phyloP scores from a whole-genome alignment of 768 basidiomycete genomes.

The Phaeolepiota aurea region DNA sequence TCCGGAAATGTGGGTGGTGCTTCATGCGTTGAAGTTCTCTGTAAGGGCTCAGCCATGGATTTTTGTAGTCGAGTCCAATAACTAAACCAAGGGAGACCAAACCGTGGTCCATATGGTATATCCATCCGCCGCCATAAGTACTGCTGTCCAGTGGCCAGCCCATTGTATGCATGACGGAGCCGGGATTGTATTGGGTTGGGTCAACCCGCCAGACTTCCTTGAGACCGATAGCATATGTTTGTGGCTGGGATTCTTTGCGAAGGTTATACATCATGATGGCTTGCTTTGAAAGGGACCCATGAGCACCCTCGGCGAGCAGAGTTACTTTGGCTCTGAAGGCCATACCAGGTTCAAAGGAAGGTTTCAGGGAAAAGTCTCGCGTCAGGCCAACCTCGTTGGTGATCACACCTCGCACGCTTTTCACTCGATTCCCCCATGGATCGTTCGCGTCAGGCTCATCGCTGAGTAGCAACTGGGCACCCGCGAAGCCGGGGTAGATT shows the following conservation, averaged over 20 bases:
- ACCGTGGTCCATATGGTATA: constrained; percentile 92
- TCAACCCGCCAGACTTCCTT: constrained; percentile 97
- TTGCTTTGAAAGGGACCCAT: constrained; percentile 83
- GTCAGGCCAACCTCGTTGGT: constrained; percentile 95
- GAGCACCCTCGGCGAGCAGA: constrained; percentile 90
- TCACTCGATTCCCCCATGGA: constrained; percentile 32
- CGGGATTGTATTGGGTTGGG: constrained; percentile 52
- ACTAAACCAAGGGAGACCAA: constrained; percentile 89
- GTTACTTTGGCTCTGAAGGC: constrained; percentile 89
- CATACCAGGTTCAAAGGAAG: constrained; percentile 94
- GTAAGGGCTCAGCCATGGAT: constrained; percentile 89
- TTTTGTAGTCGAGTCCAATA: constrained; percentile 89
- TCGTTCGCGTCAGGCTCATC: constrained; percentile 36
- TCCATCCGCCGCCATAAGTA: constrained; percentile 90
- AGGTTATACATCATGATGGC: constrained; percentile 69
- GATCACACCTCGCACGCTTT: constrained; percentile 64
- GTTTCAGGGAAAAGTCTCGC: constrained; percentile 65
- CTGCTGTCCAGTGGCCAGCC: constrained; percentile 84
- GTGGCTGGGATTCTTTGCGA: constrained; percentile 63
- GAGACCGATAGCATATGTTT: constrained; percentile 93
- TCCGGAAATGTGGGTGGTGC: constrained; percentile 87
- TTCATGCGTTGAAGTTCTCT: constrained; percentile 94
- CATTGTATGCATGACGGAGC: constrained; percentile 85
- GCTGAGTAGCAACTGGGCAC: constrained; percentile 71
- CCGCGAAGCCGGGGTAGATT: constrained; percentile 95